phyloP scores from a whole-genome alignment of 192 early-diverging fungal species.

The Phycomyces blakesleeanus region DNA sequence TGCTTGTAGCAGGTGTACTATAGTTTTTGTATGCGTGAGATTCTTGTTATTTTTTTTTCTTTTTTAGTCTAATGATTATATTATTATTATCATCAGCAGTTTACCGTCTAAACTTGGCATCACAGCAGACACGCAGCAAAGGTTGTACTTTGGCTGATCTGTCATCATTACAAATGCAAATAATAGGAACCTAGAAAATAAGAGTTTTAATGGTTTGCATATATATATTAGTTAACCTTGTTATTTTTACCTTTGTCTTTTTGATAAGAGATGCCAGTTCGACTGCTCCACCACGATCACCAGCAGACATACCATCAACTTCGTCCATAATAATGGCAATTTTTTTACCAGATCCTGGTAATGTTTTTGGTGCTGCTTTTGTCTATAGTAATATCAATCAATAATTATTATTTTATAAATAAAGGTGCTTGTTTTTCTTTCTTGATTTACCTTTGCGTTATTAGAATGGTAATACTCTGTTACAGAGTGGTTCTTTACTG shows the following conservation, averaged over 20 bases:
- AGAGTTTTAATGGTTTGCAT: neutral
- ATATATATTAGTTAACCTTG: neutral
- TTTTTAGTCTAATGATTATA: no score
- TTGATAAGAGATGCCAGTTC: constrained; percentile 91
- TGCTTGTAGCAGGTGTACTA: constrained; percentile 54
- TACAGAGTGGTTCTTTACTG: constrained; percentile 57
- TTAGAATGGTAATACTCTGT: constrained; percentile 45
- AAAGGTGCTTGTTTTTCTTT: neutral
- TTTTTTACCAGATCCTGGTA: constrained; percentile 30
- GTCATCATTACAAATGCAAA: constrained; percentile 98
- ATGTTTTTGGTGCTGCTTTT: neutral
- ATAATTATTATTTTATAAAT: neutral
- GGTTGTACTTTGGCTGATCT: constrained; percentile 80
- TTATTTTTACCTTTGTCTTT: constrained; percentile 64
- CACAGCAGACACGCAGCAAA: constrained; percentile 79
- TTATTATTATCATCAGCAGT: neutral
- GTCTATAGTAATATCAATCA: constrained; percentile 7
- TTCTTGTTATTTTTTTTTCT: no score
- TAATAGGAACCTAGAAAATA: constrained; percentile 75
- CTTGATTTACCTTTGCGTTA: neutral
- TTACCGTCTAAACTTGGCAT: constrained; percentile 73
- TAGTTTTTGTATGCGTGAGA: neutral
- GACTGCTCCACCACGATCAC: constrained; percentile 87
- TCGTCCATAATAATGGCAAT: constrained; percentile 97
- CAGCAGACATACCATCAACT: constrained; percentile 98